phyloP scores from a whole-genome alignment of 371 early-diverging fungal genomes.

The Blakeslea trispora region DNA sequence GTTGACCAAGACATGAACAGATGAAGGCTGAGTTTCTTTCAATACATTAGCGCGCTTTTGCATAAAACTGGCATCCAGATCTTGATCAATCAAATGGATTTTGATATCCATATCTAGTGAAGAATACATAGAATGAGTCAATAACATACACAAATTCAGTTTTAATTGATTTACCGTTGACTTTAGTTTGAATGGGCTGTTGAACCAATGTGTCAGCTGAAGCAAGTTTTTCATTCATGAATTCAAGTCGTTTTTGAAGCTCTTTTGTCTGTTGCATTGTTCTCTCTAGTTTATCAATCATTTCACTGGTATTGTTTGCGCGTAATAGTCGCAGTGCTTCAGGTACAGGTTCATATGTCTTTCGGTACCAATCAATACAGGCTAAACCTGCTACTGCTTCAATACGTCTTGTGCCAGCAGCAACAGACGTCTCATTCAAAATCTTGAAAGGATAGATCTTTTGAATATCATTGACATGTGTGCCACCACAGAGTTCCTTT shows the following conservation, averaged over 20 bases:
- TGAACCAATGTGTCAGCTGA: constrained; percentile 28
- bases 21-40: constrained; percentile 39
- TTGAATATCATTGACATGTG: constrained; percentile 65
- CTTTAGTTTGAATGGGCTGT: constrained; percentile 19
- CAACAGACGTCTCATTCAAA: constrained; percentile 67
- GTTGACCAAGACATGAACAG: constrained; percentile 56
- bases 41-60: constrained; percentile 56
- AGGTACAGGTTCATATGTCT: constrained; percentile 50
- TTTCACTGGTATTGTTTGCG: constrained; percentile 43
- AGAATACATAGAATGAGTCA: too few relatives aligned
- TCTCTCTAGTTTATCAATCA: constrained; percentile 43
- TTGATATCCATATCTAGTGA: constrained; percentile 46
- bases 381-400: constrained; percentile 75
- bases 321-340: constrained; percentile 45
- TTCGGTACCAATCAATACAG: constrained; percentile 53
- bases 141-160: too few relatives aligned
- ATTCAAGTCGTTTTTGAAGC: constrained; percentile 40
- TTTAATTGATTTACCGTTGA: constrained; percentile 29
- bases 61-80: constrained; percentile 53
- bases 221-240: constrained; percentile 45
- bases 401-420: constrained; percentile 77
- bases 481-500: constrained; percentile 77
- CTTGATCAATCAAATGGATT: constrained; percentile 54
- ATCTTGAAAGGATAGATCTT: constrained; percentile 75
- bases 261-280: constrained; percentile 38